Conservation (phyloP, 805 yeast genomes). For the Yueomyces sinensis region DNA sequence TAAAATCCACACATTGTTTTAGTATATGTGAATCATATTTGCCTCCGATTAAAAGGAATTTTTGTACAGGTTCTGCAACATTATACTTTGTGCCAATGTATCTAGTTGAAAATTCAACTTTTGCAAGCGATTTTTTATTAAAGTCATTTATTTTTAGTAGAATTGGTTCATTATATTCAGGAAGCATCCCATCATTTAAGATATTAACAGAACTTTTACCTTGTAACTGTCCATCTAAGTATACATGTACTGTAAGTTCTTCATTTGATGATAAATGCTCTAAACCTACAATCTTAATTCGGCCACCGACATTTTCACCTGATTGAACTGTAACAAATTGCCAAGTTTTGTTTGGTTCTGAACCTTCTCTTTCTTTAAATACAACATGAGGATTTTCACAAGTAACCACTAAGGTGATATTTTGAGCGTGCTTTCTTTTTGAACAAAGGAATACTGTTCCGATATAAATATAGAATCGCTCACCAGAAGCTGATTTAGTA, state of each 20-base stretch:
- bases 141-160: slow-evolving; percentile 32
- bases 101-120: slow-evolving; percentile 41
- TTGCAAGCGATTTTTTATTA: slow-evolving; percentile 29
- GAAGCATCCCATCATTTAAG: slow-evolving; percentile 32
- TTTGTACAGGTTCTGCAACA: slow-evolving; percentile 39
- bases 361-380: slow-evolving; percentile 62
- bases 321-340: slow-evolving; percentile 60
- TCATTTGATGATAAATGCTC: slow-evolving; percentile 38
- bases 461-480: slow-evolving; percentile 44
- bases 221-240: slow-evolving; percentile 45
- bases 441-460: slow-evolving; percentile 28
- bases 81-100: slow-evolving; percentile 61
- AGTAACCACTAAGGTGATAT: slow-evolving; percentile 15
- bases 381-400: slow-evolving; percentile 33
- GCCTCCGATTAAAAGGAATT: slow-evolving; percentile 38
- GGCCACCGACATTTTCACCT: slow-evolving; percentile 61
- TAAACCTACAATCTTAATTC: slow-evolving; percentile 49
- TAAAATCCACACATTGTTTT: slow-evolving; percentile 31
- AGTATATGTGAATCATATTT: slow-evolving; percentile 20
- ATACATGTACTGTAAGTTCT: slow-evolving; percentile 40
- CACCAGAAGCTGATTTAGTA: slow-evolving; percentile 45
- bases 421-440: slow-evolving; percentile 10
- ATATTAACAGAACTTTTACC: slow-evolving; percentile 46
- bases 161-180: slow-evolving; percentile 34
- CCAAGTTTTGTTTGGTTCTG: slow-evolving; percentile 40